Conservation (phyloP, 176 grass and related monocot genomes). For the Ampelocalamus luodianensis region DNA sequence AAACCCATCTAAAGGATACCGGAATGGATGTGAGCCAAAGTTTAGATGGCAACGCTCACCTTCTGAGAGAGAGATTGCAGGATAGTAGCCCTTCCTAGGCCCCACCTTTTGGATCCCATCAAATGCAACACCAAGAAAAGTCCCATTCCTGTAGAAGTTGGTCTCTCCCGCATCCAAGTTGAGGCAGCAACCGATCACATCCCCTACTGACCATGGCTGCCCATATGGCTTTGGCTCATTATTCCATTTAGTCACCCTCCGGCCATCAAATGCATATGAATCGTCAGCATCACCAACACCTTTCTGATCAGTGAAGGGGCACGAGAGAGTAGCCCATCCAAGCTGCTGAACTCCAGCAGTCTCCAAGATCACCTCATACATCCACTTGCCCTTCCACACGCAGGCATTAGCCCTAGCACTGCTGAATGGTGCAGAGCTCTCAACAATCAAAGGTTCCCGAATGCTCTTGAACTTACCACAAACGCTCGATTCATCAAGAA, state of each 20-base stretch:
- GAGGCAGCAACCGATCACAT: slow-evolving; percentile 88
- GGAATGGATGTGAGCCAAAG: slow-evolving; percentile 78
- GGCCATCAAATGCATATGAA: slow-evolving; percentile 86
- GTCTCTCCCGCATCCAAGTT: slow-evolving; percentile 69
- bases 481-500: slow-evolving; percentile 63
- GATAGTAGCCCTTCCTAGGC: slow-evolving; percentile 63
- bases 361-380: slow-evolving; percentile 86
- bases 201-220: slow-evolving; percentile 73
- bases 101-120: slow-evolving; percentile 50
- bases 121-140: slow-evolving; percentile 78
- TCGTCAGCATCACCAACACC: slow-evolving; percentile 82
- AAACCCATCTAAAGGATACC: slow-evolving; percentile 75
- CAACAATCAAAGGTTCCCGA: slow-evolving; percentile 66
- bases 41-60: slow-evolving; percentile 83
- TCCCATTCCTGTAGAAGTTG: slow-evolving; percentile 76
- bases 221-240: slow-evolving; percentile 70
- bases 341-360: slow-evolving; percentile 86
- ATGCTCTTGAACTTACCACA: slow-evolving; percentile 72
- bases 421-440: slow-evolving; percentile 71
- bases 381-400: slow-evolving; percentile 80
- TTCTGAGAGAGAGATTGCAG: slow-evolving; percentile 83
- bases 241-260: slow-evolving; percentile 82
- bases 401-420: slow-evolving; percentile 70
- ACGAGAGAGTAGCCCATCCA: slow-evolving; percentile 73
- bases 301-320: slow-evolving; percentile 76